Percentiles rank a stretch among this genome's conserved stretches.
Conservation (phyloP, 2,329 filamentous ascomycete genomes). For the Alternaria longipes region DNA sequence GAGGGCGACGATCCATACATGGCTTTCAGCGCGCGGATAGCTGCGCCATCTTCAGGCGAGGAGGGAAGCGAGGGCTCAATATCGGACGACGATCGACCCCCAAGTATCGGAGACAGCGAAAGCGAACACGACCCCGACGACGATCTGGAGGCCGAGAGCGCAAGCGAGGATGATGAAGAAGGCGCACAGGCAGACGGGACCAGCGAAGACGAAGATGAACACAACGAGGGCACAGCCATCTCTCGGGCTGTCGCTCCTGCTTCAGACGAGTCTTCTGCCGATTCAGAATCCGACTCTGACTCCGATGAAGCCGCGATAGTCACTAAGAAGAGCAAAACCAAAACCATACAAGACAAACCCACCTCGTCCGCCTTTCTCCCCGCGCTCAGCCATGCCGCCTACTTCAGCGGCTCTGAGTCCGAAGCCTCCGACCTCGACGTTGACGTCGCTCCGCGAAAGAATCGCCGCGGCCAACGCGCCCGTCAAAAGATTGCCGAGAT, state of each 20-base stretch:
- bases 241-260: constrained; percentile 22
- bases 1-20: constrained; percentile 45
- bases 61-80: constrained; percentile 44
- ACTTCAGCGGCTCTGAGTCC: constrained; percentile 79
- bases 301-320: constrained; percentile 25
- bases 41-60: constrained; percentile 48
- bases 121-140: constrained; percentile 33
- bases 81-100: constrained; percentile 40
- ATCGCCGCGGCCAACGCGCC: constrained; percentile 78
- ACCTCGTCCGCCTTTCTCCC: constrained; percentile 72
- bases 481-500: constrained; percentile 82
- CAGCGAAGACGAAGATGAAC: constrained; percentile 14
- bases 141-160: constrained; percentile 31
- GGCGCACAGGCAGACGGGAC: constrained; percentile 15
- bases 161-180: constrained; percentile 10
- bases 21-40: constrained; percentile 52
- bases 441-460: constrained; percentile 69
- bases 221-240: neutral
- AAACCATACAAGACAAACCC: constrained; percentile 20
- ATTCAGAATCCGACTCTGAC: constrained; percentile 22
- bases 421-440: constrained; percentile 68
- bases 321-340: constrained; percentile 29
- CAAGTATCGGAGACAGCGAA: constrained; percentile 43
- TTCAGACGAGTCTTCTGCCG: constrained; percentile 24
- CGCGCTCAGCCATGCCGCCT: constrained; percentile 77